A percentile compares a stretch with the other conserved stretches of the same genome.
Conservation (phyloP, 768 basidiomycete genomes). For the Psilocybe azurescens region DNA sequence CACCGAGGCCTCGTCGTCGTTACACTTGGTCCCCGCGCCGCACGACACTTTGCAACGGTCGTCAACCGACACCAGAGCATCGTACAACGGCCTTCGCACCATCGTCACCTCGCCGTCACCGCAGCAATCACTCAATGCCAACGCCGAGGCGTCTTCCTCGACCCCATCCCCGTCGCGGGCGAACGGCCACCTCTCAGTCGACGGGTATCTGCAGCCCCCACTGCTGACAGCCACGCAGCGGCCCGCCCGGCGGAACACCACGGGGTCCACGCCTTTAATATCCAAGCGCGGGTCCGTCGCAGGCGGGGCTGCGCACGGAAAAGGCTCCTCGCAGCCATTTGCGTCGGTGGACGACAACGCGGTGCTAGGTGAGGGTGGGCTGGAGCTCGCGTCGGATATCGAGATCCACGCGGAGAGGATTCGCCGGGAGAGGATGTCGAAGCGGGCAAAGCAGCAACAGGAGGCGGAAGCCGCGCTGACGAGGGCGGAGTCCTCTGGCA, state of each 20-base stretch:
- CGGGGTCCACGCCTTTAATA: conserved; percentile 51
- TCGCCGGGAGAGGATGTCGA: conserved; percentile 74
- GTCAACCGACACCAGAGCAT: conserved; percentile 55
- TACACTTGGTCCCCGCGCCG: neutral
- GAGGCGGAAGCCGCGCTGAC: conserved; percentile 66
- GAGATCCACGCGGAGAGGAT: conserved; percentile 90
- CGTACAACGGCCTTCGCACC: conserved; percentile 32
- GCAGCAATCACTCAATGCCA: conserved; percentile 20
- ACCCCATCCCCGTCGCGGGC: conserved; percentile 23
- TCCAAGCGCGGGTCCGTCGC: neutral
- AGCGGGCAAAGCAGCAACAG: conserved; percentile 70
- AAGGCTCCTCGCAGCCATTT: conserved; percentile 37
- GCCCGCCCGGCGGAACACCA: conserved; percentile 72
- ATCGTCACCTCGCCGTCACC: conserved; percentile 24
- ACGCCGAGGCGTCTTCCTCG: conserved; percentile 23
- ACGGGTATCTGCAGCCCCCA: conserved; percentile 64
- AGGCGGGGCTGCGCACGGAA: conserved; percentile 6
- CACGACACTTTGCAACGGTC: conserved; percentile 44
- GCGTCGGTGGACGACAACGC: conserved; percentile 41
- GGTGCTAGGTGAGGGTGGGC: conserved; percentile 23
- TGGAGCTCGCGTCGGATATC: conserved; percentile 78
- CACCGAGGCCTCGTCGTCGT: neutral
- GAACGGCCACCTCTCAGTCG: conserved; percentile 31
- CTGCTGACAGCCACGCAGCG: conserved; percentile 33
- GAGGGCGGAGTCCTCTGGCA: conserved; percentile 19